Evolutionary conservation across 768 basidiomycete species (phyloP).

Genomic region (Candolleomyces eurysporus): DNA sequence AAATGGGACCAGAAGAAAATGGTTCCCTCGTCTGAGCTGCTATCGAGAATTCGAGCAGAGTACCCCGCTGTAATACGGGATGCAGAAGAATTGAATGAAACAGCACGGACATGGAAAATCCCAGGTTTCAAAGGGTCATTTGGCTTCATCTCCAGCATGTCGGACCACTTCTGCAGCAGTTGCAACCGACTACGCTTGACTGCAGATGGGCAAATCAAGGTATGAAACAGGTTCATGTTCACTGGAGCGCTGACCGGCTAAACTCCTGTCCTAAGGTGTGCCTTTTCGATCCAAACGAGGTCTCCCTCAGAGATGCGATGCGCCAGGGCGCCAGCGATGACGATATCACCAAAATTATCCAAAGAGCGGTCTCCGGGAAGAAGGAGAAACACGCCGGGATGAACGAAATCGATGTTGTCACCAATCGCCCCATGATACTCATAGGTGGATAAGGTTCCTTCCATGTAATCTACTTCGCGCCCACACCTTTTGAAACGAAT

Average conservation of each 20-base stretch:
- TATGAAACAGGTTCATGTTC: constrained; percentile 17
- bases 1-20: constrained; percentile 83
- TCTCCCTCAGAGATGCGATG: constrained; percentile 76
- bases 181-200: constrained; percentile 85
- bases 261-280: constrained; percentile 57
- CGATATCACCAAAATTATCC: constrained; percentile 58
- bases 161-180: constrained; percentile 85
- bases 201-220: constrained; percentile 92
- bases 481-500: neutral
- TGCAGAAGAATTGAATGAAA: constrained; percentile 71
- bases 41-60: constrained; percentile 44
- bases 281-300: constrained; percentile 80
- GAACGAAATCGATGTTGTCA: constrained; percentile 73
- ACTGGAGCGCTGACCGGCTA: constrained; percentile 1
- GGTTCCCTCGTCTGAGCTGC: constrained; percentile 68
- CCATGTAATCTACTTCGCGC: neutral
- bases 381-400: constrained; percentile 83
- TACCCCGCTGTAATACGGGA: constrained; percentile 57
- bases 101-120: constrained; percentile 76
- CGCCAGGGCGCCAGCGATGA: constrained; percentile 63
- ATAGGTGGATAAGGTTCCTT: constrained; percentile 84
- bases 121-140: constrained; percentile 68
- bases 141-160: constrained; percentile 94
- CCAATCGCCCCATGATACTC: constrained; percentile 87
- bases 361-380: constrained; percentile 65